A percentile compares a stretch with the other conserved stretches of the same genome.
phyloP scores from a whole-genome alignment of 345 rosid species.

The Gynandropsis gynandra region DNA sequence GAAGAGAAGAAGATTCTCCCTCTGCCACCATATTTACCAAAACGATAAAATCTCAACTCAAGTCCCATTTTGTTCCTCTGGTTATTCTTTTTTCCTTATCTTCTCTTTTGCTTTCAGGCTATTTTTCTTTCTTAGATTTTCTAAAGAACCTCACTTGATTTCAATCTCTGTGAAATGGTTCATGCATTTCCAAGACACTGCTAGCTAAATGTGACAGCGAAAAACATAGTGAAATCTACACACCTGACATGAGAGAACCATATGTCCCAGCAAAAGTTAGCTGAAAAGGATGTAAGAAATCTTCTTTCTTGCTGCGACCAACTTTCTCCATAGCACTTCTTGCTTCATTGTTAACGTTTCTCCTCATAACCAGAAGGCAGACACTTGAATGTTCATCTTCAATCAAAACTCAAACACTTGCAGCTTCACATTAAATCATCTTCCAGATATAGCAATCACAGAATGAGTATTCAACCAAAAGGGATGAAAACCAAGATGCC shows the following conservation, averaged over 20 bases:
- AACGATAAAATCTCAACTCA: too few species aligned
- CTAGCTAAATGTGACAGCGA: not conserved
- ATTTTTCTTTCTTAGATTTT: not conserved
- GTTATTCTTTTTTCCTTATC: too few species aligned
- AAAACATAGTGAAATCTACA: slow-evolving; percentile 7
- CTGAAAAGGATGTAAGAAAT: not conserved
- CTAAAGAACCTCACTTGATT: not conserved
- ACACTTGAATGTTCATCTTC: slow-evolving; percentile 11
- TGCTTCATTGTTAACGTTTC: too few species aligned
- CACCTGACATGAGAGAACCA: slow-evolving; percentile 13
- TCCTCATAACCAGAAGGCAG: too few species aligned
- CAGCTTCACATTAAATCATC: slow-evolving; percentile 3
- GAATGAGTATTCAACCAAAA: not conserved
- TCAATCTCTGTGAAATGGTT: too few species aligned
- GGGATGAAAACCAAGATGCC: not conserved
- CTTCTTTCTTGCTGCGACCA: slow-evolving; percentile 15
- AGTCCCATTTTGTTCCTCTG: too few species aligned
- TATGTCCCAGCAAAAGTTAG: not conserved
- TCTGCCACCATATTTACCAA: too few species aligned
- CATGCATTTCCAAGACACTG: slow-evolving; percentile 1
- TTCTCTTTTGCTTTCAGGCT: not conserved
- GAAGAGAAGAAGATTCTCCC: too few species aligned
- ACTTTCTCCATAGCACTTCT: too few species aligned
- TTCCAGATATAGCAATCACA: slow-evolving; percentile 6
- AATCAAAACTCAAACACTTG: slow-evolving; percentile 13